Base-by-base conservation (phyloP, 257 asterid species). In the Solanum boliviense region DNA sequence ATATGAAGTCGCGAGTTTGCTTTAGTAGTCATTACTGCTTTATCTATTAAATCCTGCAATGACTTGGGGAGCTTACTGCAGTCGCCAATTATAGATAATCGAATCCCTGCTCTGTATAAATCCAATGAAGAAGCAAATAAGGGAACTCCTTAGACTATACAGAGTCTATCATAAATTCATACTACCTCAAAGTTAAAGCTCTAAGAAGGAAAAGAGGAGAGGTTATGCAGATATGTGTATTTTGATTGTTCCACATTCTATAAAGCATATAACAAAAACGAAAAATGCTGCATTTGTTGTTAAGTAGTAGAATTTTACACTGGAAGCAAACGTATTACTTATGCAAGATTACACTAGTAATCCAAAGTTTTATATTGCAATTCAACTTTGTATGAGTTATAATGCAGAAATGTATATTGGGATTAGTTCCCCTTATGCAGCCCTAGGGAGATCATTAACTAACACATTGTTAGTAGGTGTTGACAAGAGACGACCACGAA, bases 11-110 rank as follows among this genome's bases (percentile, higher is more conserved):
- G 31, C 4, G 93, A 87, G 86, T 93, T 94, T 70, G 87, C 88
- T 76, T 67, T 18, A 2, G 95, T 94, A 5, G 91, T 74, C 84
- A 78, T 82, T 62, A 68, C 87, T 2, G 89, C 88, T 5, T 83
- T 73, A 23, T 89, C 85, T 86, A 93, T 75, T 75, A 88, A 60
- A 32, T 67, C 87, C 88, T 87, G 89, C 60, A 95, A 73, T 2
- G 89, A 58, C 86, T 91, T 90, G 15, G 92, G 86, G 83, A 94
- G 93, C 89, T 90, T 90, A 79, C 95, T 73, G 32, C 93, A 58
- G 88, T 93, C 96, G 5, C 97, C 98, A 23, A 91, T 90, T 58
- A 92, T 21, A 27, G 98, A 93, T 32, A 94, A 73, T 60, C 93
- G 89, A 44, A 94, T 87, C 44, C 88, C 90, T 60, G 89, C 91